These are phyloP conservation scores for Aspergillus uvarum DNA, from an alignment of 2,329 filamentous ascomycete species.

Conservation along the genomic window DNA sequence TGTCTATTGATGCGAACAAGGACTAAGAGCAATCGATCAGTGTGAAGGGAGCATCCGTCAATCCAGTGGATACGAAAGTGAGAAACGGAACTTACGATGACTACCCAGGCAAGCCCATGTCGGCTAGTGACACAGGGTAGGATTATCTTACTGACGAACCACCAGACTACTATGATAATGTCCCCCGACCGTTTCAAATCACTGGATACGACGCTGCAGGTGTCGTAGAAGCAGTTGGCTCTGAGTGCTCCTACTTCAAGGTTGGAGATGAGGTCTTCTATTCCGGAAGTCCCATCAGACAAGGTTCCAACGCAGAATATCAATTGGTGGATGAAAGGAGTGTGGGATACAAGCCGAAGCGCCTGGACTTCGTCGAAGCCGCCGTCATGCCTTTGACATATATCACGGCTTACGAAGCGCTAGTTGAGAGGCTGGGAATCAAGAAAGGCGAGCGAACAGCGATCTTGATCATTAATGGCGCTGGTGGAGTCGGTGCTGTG, in stretches of 20 bases:
- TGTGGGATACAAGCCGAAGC: slow-evolving; percentile 42
- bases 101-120: slow-evolving; percentile 24
- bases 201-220: slow-evolving; percentile 48
- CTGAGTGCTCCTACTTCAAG: slow-evolving; percentile 37
- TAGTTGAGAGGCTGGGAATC: slow-evolving; percentile 47
- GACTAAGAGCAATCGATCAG: slow-evolving; percentile 14
- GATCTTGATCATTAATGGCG: slow-evolving; percentile 49
- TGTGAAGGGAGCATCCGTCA: slow-evolving; percentile 40
- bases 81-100: slow-evolving; percentile 38
- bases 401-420: slow-evolving; percentile 46
- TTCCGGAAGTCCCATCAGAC: slow-evolving; percentile 39
- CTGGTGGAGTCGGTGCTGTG: slow-evolving; percentile 47
- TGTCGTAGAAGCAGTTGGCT: slow-evolving; percentile 36
- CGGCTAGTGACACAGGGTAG: neutral
- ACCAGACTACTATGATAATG: slow-evolving; percentile 36
- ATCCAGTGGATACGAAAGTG: slow-evolving; percentile 43
- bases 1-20: neutral
- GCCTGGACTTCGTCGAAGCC: slow-evolving; percentile 41
- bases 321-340: slow-evolving; percentile 44
- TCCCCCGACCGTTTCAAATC: slow-evolving; percentile 35
- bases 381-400: slow-evolving; percentile 48
- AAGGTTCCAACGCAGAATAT: slow-evolving; percentile 46
- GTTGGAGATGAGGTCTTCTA: slow-evolving; percentile 49
- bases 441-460: slow-evolving; percentile 37
- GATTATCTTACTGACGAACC: neutral